Evolutionary conservation across 495 filamentous ascomycete genomes (phyloP), one percentile per base, ranked within the genome.

Genomic region (Hyphodiscus hymeniophilus): DNA sequence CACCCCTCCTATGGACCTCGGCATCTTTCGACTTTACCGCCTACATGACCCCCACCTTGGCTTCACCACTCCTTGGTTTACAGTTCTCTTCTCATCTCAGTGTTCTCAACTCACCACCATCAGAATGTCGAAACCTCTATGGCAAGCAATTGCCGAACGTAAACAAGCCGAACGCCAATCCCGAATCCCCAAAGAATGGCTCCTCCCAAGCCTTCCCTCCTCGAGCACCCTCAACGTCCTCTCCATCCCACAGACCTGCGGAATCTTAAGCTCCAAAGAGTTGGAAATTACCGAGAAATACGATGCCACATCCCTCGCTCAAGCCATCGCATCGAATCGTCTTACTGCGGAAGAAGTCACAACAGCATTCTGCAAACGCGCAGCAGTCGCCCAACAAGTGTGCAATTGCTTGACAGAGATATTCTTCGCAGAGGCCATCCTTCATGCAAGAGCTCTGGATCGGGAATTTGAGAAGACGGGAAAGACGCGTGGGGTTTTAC

Each of bases 401-500:
- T 76, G 68, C 21, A 79, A 82, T 55, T 85, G 82, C 52, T 61
- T 85, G 4, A 80, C 76, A 3, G 82, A 89, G 43, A 78, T 80
- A 30, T 73, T 84, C 44, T 85, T 85, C 52, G 68, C 74, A 21
- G 58, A 69, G 10, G 84, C 83, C 2, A 58, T 85, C 7, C 60
- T 64, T 18, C 69, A 74, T 12, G 82, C 82, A n/a, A 63, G 61
- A 5, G 61, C 68, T 24, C 71, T 86, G 12, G 84, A 87, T 54
- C 63, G 63, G 17, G 38, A 57, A 46, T 70, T 60, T 18, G 51
- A 60, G 6, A 59, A 62, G 28, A 74, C 71, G 18, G 70, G 73
- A 7, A 66, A 62, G 22, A 64, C 69, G 0, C 38, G 79, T 24
- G 84, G 84, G 2, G 76, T 79, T 0, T 64, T 89, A 0, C 82